These are phyloP conservation scores for Penicillium frequentans DNA, from an alignment of 2,329 filamentous ascomycete genomes.

Conservation along the genomic window DNA sequence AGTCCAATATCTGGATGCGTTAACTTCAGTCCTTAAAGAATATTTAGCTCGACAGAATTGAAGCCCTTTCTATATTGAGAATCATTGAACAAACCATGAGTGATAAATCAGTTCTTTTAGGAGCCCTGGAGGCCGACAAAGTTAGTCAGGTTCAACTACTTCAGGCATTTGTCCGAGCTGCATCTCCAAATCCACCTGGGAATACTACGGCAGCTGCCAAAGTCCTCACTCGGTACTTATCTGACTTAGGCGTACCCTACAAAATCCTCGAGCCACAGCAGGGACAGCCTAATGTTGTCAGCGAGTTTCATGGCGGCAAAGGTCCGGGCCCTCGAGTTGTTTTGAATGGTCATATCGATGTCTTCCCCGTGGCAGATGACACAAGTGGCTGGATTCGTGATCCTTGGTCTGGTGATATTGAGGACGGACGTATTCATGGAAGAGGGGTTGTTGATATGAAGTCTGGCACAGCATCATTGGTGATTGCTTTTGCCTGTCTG, in stretches of 20 bases:
- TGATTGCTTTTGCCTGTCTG: conserved; percentile 42
- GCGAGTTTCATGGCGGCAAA: conserved; percentile 5
- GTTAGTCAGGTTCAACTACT: not conserved
- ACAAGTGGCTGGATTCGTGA: conserved; percentile 37
- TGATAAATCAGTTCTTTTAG: not conserved
- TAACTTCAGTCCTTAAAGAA: not conserved
- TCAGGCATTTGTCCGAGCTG: conserved; percentile 2
- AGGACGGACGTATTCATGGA: conserved; percentile 36
- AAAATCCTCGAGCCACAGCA: not conserved
- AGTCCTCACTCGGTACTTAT: not conserved
- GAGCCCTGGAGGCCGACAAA: not conserved
- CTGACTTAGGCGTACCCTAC: not conserved
- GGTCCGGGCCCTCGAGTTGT: conserved; percentile 33
- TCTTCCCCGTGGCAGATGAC: conserved; percentile 36
- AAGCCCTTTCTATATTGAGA: not conserved
- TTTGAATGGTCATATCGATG: conserved; percentile 47
- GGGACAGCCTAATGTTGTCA: conserved; percentile 2
- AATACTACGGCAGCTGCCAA: not conserved
- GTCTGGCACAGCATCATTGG: conserved; percentile 41
- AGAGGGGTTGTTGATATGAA: conserved; percentile 48
- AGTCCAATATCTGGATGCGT: not conserved
- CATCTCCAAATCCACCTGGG: conserved; percentile 5
- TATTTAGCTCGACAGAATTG: not conserved
- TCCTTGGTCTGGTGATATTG: conserved; percentile 25
- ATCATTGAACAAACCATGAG: not conserved